A percentile compares a stretch with the other conserved stretches of the same genome.
Conservation (phyloP, 1,284 basidiomycete genomes). For the Garcileccinum viscosum region DNA sequence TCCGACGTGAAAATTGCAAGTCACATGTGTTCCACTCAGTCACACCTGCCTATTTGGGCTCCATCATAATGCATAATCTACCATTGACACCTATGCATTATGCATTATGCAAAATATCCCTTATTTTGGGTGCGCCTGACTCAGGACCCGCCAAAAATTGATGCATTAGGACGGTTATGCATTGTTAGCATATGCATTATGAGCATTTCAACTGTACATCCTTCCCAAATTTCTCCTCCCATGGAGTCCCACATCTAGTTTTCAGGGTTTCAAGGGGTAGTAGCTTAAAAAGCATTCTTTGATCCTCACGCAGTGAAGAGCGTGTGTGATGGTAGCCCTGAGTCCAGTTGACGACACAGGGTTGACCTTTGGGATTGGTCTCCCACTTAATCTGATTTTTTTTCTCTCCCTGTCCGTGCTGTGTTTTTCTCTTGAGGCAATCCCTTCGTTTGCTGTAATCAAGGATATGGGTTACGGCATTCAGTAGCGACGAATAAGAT, state of each 20-base stretch:
- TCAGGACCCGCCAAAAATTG: not conserved
- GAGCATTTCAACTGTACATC: constrained; percentile 52
- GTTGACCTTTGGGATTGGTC: constrained; percentile 62
- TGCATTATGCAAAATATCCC: not conserved
- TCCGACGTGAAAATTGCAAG: not conserved
- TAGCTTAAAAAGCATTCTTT: constrained; percentile 43
- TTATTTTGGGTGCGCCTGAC: not conserved
- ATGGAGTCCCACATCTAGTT: constrained; percentile 43
- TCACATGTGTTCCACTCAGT: not conserved
- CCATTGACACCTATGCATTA: not conserved
- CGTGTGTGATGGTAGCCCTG: constrained; percentile 50
- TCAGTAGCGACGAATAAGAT: constrained; percentile 73
- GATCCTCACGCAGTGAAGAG: not conserved
- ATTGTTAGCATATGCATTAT: not conserved
- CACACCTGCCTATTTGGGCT: too few species aligned
- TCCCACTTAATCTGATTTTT: constrained; percentile 62
- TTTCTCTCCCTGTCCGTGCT: constrained; percentile 48
- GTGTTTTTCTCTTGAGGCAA: constrained; percentile 52
- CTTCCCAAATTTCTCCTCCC: constrained; percentile 71
- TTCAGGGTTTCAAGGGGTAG: constrained; percentile 74
- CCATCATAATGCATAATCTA: constrained; percentile 2
- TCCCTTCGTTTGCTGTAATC: constrained; percentile 55
- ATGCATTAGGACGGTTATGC: not conserved
- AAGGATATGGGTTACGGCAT: constrained; percentile 69
- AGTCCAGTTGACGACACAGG: constrained; percentile 65